phyloP scores from a whole-genome alignment of 1,284 basidiomycete species.

The Meripilus lineatus region DNA sequence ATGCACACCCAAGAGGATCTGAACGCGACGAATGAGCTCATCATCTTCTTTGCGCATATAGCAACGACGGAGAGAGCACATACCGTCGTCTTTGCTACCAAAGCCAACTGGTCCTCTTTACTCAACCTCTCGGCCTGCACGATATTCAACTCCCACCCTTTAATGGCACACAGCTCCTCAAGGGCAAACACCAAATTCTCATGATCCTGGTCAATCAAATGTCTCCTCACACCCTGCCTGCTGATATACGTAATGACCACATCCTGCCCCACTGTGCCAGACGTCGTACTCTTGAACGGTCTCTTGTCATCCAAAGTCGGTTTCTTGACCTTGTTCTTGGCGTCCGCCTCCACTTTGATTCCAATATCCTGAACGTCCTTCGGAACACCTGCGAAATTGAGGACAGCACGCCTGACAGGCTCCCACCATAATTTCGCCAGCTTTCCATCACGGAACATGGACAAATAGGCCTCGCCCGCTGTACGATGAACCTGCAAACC shows the following conservation, averaged over 20 bases:
- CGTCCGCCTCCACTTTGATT: slow-evolving; percentile 17
- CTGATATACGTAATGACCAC: slow-evolving; percentile 75
- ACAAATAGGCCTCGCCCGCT: slow-evolving; percentile 57
- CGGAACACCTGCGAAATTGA: slow-evolving; percentile 55
- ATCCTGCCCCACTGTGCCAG: slow-evolving; percentile 18
- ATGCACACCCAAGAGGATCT: slow-evolving; percentile 78
- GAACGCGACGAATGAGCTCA: slow-evolving; percentile 6
- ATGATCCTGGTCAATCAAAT: slow-evolving; percentile 59
- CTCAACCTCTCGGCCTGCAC: slow-evolving; percentile 62
- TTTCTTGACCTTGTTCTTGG: slow-evolving; percentile 11
- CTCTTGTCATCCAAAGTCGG: slow-evolving; percentile 5
- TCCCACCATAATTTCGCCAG: slow-evolving; percentile 63
- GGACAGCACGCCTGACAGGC: slow-evolving; percentile 53
- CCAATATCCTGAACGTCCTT: slow-evolving; percentile 24
- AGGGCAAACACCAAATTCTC: slow-evolving; percentile 51
- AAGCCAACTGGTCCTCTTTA: slow-evolving; percentile 67
- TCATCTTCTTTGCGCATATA: slow-evolving; percentile 1
- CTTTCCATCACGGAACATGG: slow-evolving; percentile 35
- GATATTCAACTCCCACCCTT: slow-evolving; percentile 61
- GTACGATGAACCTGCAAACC: slow-evolving; percentile 62
- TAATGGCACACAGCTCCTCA: slow-evolving; percentile 44
- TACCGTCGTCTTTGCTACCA: slow-evolving; percentile 63
- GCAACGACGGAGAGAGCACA: background rate
- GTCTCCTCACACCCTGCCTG: slow-evolving; percentile 54
- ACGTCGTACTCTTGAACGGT: slow-evolving; percentile 7